A percentile compares a stretch with the other conserved stretches of the same genome.
Evolutionary conservation across 805 yeast species (phyloP).

Genomic region (Wickerhamomyces bisporus): DNA sequence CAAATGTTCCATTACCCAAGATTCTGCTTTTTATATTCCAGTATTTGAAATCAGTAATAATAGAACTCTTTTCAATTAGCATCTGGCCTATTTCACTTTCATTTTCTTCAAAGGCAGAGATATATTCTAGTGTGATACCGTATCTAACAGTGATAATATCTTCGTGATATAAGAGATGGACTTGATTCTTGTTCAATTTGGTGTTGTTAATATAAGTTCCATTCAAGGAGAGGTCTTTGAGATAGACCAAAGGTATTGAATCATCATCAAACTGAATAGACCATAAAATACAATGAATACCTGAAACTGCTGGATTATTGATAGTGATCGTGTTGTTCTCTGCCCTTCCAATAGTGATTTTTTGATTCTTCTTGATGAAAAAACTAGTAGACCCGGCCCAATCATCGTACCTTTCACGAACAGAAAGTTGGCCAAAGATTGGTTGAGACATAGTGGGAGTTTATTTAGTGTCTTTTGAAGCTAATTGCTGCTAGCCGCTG

Average conservation of each 20-base stretch:
- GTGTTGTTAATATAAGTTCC: conserved; percentile 43
- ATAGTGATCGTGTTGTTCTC: conserved; percentile 28
- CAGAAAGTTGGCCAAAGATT: conserved; percentile 11
- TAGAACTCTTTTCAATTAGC: conserved; percentile 18
- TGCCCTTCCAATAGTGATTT: conserved; percentile 41
- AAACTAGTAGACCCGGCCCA: no score
- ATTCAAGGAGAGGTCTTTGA: conserved; percentile 47
- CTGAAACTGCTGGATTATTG: conserved; percentile 36
- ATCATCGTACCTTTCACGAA: conserved; percentile 2
- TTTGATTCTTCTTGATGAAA: conserved; percentile 26
- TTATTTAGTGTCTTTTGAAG: no score
- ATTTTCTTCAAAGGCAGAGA: conserved; percentile 12
- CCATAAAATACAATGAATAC: conserved; percentile 46
- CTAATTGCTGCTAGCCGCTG: no score
- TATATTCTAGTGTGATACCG: conserved; percentile 22
- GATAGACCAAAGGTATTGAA: conserved; percentile 41
- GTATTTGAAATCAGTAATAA: conserved; percentile 20
- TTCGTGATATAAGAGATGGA: conserved; percentile 30
- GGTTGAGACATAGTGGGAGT: no score
- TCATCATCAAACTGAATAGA: conserved; percentile 43
- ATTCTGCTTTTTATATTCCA: conserved; percentile 41
- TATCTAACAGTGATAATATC: conserved; percentile 36
- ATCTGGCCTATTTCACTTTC: conserved; percentile 10
- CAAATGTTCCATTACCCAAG: conserved; percentile 56
- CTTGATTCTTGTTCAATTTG: conserved; percentile 26